Conservation (phyloP, 345 rosid genomes). For the Sapria himalayana region DNA sequence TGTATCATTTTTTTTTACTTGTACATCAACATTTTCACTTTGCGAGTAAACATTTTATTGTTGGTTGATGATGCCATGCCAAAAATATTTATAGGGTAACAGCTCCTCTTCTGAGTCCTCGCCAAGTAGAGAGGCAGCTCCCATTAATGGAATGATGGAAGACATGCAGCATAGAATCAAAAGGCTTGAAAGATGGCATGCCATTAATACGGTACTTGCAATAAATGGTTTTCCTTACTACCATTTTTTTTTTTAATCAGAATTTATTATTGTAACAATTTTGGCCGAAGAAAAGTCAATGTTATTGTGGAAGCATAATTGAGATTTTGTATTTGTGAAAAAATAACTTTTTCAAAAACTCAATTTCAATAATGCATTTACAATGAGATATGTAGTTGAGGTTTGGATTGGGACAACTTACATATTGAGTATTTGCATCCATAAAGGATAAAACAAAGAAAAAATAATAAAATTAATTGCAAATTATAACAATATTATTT, state of each 20-base stretch:
- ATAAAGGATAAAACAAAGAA: too few relatives aligned
- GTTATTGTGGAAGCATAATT: not conserved
- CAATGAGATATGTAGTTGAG: not conserved
- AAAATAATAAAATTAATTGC: too few relatives aligned
- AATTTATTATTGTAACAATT: not conserved
- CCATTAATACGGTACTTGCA: slow-evolving; percentile 57
- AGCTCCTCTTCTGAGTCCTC: slow-evolving; percentile 62
- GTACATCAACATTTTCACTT: too few relatives aligned
- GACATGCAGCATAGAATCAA: slow-evolving; percentile 78
- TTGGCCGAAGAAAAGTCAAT: not conserved
- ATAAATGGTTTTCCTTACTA: too few relatives aligned
- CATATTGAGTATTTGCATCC: too few relatives aligned
- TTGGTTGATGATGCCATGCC: too few relatives aligned
- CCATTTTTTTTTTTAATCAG: not conserved
- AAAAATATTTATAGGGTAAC: slow-evolving; percentile 66
- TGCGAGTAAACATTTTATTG: too few relatives aligned
- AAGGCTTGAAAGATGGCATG: slow-evolving; percentile 83
- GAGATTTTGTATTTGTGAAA: not conserved
- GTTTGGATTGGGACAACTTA: too few relatives aligned
- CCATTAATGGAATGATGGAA: slow-evolving; percentile 56
- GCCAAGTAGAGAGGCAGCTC: slow-evolving; percentile 42
- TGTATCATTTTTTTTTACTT: too few relatives aligned
- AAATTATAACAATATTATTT: too few relatives aligned
- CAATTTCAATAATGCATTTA: not conserved
- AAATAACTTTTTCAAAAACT: not conserved